Conservation (phyloP, 768 basidiomycete species). For the Neoboletus brunneissimus region DNA sequence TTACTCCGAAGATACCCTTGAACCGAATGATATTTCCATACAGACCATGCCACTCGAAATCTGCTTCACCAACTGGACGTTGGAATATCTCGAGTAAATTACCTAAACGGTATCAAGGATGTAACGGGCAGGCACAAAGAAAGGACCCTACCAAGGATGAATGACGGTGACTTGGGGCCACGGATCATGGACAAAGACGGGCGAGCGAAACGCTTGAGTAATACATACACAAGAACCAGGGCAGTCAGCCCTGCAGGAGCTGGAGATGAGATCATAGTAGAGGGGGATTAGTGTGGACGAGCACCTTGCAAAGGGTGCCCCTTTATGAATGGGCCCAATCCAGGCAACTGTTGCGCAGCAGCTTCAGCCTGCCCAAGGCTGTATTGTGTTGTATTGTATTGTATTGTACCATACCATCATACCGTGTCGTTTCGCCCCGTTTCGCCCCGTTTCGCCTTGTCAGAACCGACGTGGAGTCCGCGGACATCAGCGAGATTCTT, state of each 20-base stretch:
- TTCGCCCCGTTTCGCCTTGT: not conserved
- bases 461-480: no score
- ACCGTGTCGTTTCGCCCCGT: not conserved
- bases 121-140: constrained; percentile 4
- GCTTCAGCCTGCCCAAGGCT: no score
- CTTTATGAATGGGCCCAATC: no score
- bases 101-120: constrained; percentile 14
- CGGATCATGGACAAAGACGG: constrained; percentile 13
- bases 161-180: constrained; percentile 15
- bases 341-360: no score
- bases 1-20: constrained; percentile 24
- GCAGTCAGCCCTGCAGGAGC: not conserved
- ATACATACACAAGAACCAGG: not conserved
- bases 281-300: not conserved
- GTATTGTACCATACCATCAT: no score
- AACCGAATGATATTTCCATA: constrained; percentile 28
- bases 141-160: constrained; percentile 10
- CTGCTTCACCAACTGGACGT: constrained; percentile 25
- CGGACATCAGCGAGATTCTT: no score
- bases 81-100: constrained; percentile 26
- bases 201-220: not conserved
- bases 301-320: not conserved
- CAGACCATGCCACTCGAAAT: constrained; percentile 29
- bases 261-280: constrained; percentile 3
- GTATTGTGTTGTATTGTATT: no score